phyloP scores from a whole-genome alignment of 1,139 yeast species.

The Debaryomycetaceae sp. region DNA sequence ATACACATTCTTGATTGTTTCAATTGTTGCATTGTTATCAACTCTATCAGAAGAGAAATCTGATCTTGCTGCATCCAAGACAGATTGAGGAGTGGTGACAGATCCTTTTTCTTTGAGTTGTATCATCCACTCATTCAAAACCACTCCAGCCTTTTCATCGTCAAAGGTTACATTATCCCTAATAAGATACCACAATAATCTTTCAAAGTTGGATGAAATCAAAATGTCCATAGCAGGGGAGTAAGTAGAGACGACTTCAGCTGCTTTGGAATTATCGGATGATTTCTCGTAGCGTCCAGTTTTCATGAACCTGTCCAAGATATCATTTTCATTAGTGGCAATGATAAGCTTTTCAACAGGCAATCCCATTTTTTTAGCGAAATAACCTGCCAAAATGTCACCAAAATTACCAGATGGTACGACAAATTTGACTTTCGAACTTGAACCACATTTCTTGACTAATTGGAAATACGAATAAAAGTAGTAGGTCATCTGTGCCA shows the following conservation, averaged over 20 bases:
- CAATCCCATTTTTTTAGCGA: constrained; percentile 91
- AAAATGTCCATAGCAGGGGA: constrained; percentile 99
- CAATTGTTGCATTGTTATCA: constrained; percentile 68
- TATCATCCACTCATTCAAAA: constrained; percentile 72
- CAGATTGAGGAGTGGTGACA: constrained; percentile 64
- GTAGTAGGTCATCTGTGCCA: constrained; percentile 96
- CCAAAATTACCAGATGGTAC: constrained; percentile 99
- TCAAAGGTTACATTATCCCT: constrained; percentile 58
- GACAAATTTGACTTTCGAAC: constrained; percentile 66
- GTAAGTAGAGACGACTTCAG: constrained; percentile 77
- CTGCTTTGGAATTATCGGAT: constrained; percentile 38
- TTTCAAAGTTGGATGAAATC: constrained; percentile 92
- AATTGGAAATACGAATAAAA: constrained; percentile 87
- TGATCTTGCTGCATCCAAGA: constrained; percentile 60
- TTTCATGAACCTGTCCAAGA: constrained; percentile 85
- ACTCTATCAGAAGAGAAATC: constrained; percentile 82
- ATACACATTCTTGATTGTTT: constrained; percentile 72
- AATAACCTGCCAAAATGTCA: constrained; percentile 94
- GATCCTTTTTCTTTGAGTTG: constrained; percentile 73
- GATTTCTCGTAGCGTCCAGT: constrained; percentile 78
- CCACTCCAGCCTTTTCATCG: constrained; percentile 67
- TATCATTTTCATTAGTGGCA: constrained; percentile 95
- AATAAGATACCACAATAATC: constrained; percentile 91
- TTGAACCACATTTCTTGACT: constrained; percentile 36
- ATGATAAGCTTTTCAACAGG: constrained; percentile 83